Percentiles rank a stretch among this genome's conserved stretches.
Evolutionary conservation across 1,284 basidiomycete species (phyloP).

Genomic region (Xerocomus minutiporus): DNA sequence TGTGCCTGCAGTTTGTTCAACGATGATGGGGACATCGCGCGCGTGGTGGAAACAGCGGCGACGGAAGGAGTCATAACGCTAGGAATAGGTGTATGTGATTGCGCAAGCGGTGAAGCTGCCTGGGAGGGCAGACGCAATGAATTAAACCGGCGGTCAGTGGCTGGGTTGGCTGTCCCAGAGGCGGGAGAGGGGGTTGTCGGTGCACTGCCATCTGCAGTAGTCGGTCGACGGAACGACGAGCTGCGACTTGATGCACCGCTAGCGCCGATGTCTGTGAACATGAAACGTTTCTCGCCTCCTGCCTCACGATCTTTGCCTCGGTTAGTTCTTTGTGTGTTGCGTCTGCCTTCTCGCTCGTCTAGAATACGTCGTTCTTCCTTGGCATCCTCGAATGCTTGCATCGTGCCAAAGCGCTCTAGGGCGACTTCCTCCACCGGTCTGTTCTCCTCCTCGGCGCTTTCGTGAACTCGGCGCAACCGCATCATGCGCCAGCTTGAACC

Average conservation of each 20-base stretch:
- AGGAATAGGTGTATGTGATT: conserved; percentile 78
- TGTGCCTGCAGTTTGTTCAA: conserved; percentile 93
- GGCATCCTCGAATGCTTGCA: conserved; percentile 86
- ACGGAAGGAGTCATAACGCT: conserved; percentile 79
- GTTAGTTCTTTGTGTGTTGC: conserved; percentile 35
- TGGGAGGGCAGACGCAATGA: conserved; percentile 53
- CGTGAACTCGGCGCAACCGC: conserved; percentile 86
- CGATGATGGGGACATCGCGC: conserved; percentile 66
- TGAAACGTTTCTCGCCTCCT: conserved; percentile 53
- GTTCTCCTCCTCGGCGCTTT: conserved; percentile 84
- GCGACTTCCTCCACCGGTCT: conserved; percentile 78
- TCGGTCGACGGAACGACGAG: conserved; percentile 72
- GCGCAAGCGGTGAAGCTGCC: conserved; percentile 44
- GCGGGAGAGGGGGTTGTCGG: conserved; percentile 58
- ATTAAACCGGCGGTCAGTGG: conserved; percentile 49
- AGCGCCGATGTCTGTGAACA: conserved; percentile 60
- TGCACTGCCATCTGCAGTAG: conserved; percentile 45
- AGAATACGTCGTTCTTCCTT: conserved; percentile 79
- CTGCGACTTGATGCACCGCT: conserved; percentile 71
- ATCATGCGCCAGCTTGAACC: conserved; percentile 98
- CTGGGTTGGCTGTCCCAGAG: conserved; percentile 33
- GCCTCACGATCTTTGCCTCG: conserved; percentile 35
- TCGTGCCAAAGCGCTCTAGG: conserved; percentile 79
- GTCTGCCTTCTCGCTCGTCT: conserved; percentile 70
- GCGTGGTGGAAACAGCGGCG: conserved; percentile 34